These are phyloP conservation scores for Tulasnella sp. DNA, from an alignment of 768 basidiomycete genomes.

Conservation along the genomic window DNA sequence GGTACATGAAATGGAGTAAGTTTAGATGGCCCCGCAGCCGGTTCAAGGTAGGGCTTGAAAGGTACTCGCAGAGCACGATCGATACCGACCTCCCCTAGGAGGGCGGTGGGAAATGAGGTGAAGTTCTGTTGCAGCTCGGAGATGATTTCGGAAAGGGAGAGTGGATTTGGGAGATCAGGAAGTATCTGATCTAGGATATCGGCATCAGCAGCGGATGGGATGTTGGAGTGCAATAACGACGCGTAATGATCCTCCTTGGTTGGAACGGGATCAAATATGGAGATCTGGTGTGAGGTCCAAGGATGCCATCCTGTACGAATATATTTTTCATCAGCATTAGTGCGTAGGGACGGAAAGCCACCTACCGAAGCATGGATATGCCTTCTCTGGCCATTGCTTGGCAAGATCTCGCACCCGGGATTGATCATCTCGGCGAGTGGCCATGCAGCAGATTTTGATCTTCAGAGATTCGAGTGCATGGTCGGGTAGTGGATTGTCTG, in stretches of 20 bases:
- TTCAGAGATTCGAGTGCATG: conserved; percentile 43
- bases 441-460: conserved; percentile 78
- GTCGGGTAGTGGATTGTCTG: conserved; percentile 47
- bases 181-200: conserved; percentile 48
- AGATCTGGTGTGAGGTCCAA: conserved; percentile 81
- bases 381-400: conserved; percentile 44
- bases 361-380: conserved; percentile 79
- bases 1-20: conserved; percentile 72
- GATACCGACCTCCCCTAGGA: conserved; percentile 90
- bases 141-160: conserved; percentile 47
- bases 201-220: conserved; percentile 19
- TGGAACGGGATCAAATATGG: conserved; percentile 29
- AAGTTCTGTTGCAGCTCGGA: conserved; percentile 50
- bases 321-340: neutral
- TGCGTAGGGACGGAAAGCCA: conserved; percentile 9
- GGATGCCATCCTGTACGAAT: conserved; percentile 70
- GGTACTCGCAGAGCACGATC: conserved; percentile 74
- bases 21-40: conserved; percentile 31
- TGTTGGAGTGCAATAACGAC: conserved; percentile 44
- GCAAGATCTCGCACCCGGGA: conserved; percentile 56
- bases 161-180: conserved; percentile 58
- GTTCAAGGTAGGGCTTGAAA: conserved; percentile 38
- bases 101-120: conserved; percentile 48
- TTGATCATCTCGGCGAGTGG: conserved; percentile 45
- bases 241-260: conserved; percentile 69